Percentiles rank a stretch among this genome's conserved stretches.
These are phyloP conservation scores for Plenodomus biglobosus DNA, from an alignment of 2,329 filamentous ascomycete species.

Conservation along the genomic window DNA sequence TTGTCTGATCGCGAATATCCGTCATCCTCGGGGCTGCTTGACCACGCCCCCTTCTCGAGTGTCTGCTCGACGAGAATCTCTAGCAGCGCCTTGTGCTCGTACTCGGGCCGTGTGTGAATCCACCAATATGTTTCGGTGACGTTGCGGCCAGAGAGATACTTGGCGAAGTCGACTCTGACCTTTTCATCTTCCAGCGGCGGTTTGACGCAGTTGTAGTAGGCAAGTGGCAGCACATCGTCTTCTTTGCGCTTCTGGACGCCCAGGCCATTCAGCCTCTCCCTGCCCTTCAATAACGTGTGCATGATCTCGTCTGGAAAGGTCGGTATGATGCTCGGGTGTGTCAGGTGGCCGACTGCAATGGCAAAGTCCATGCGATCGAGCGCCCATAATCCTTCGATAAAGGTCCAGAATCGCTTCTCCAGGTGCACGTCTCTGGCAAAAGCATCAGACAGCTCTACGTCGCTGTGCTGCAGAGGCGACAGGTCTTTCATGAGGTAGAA, in stretches of 20 bases:
- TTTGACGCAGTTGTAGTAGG: slow-evolving; percentile 76
- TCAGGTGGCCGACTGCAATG: slow-evolving; percentile 70
- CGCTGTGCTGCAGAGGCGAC: slow-evolving; percentile 52
- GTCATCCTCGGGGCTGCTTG: slow-evolving; percentile 7
- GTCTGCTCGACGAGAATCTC: slow-evolving; percentile 60
- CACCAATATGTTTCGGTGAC: slow-evolving; percentile 75
- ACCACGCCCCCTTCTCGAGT: slow-evolving; percentile 22
- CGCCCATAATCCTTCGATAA: slow-evolving; percentile 81
- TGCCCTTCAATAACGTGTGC: slow-evolving; percentile 60
- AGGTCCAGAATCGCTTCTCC: slow-evolving; percentile 74
- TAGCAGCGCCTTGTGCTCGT: slow-evolving; percentile 65
- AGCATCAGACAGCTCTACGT: slow-evolving; percentile 54
- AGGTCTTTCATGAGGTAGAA: slow-evolving; percentile 83
- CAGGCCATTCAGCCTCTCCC: slow-evolving; percentile 20
- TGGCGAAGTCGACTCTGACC: slow-evolving; percentile 68
- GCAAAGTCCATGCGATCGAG: slow-evolving; percentile 71
- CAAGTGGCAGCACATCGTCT: slow-evolving; percentile 61
- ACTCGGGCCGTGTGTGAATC: slow-evolving; percentile 64
- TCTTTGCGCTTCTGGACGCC: slow-evolving; percentile 33
- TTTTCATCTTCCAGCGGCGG: slow-evolving; percentile 67
- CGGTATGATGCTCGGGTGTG: slow-evolving; percentile 75
- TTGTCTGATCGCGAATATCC: slow-evolving; percentile 52
- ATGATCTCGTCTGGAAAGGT: slow-evolving; percentile 85
- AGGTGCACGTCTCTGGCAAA: slow-evolving; percentile 68
- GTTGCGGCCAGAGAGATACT: slow-evolving; percentile 66